Base-by-base conservation (phyloP, 768 basidiomycete genomes). In the Phanerodontia chrysosporium region DNA sequence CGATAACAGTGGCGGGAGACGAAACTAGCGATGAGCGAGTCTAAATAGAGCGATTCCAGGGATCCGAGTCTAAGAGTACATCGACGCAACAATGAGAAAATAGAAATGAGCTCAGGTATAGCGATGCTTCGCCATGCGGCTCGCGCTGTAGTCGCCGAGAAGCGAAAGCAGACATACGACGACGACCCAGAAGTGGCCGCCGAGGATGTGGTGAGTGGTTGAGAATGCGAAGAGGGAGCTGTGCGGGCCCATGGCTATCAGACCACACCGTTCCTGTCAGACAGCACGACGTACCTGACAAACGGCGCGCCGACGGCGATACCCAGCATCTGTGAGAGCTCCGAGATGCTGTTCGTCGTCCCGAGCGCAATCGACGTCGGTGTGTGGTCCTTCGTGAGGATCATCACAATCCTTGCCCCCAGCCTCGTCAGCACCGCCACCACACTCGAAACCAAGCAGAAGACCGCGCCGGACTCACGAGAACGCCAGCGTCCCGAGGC, bases 401-500 rank as follows among this genome's bases (percentile, higher is more conserved):
- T 70, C 69, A 73, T 72, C 60, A 71, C 67, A 22, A 70, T 63
- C 18, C 70, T 71, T 53, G 35, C 16, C n/a, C 27, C 12, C 12
- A 21, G 45, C 4, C 14, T 0, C 29, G 36, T 61, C 51, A 65
- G 45, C 25, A 32, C 21, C 29, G n/a, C 14, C 24, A 16, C 21
- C 25, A 42, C 13, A 30, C 28, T 22, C n/a, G 22, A 55, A 28
- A 51, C 25, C 18, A 39, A 36, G 16, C 12, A 18, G 21, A 12
- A 25, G 12, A 16, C n/a, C n/a, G n/a, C n/a, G n/a, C n/a, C n/a
- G n/a, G n/a, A 77, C 84, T 58, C 55, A 85, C 84, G 82, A 78
- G 65, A 77, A 86, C 3, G 80, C 78, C 13, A 86, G 71, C 35
- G 72, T 74, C 1, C 74, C 81, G 2, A 80, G 51, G 49, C 83